phyloP scores from a whole-genome alignment of 805 yeast species.

The Saturnispora serradocipensis region DNA sequence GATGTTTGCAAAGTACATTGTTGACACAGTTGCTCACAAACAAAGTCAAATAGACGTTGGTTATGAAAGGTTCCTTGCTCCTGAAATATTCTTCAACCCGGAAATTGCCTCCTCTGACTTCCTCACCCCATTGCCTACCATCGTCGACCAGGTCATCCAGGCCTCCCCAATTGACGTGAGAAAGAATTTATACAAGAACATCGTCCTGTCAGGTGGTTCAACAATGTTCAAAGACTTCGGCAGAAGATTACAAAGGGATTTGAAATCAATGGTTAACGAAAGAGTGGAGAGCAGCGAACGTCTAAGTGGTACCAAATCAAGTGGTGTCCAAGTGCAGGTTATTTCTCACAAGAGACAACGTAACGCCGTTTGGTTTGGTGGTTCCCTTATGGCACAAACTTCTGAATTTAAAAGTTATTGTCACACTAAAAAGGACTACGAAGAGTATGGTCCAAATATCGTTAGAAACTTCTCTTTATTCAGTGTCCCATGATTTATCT shows the following conservation, averaged over 20 bases:
- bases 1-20: slow-evolving; percentile 86
- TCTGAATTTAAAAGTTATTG: slow-evolving; percentile 94
- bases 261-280: slow-evolving; percentile 77
- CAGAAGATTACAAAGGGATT: slow-evolving; percentile 91
- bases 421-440: slow-evolving; percentile 94
- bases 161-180: slow-evolving; percentile 96
- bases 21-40: slow-evolving; percentile 65
- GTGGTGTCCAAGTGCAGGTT: slow-evolving; percentile 96
- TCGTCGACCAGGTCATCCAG: slow-evolving; percentile 92
- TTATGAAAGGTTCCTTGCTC: slow-evolving; percentile 94
- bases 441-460: slow-evolving; percentile 95
- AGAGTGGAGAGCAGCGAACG: slow-evolving; percentile 78
- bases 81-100: slow-evolving; percentile 98
- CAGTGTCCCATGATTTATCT: slow-evolving; percentile 60
- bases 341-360: slow-evolving; percentile 95
- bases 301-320: slow-evolving; percentile 64
- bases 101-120: slow-evolving; percentile 94
- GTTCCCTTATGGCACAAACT: slow-evolving; percentile 92
- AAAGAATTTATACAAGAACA: slow-evolving; percentile 89
- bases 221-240: slow-evolving; percentile 99
- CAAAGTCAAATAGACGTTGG: slow-evolving; percentile 81
- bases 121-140: slow-evolving; percentile 91
- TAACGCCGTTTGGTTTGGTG: slow-evolving; percentile 99
- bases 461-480: slow-evolving; percentile 95
- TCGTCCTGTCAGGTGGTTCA: slow-evolving; percentile 94